Evolutionary conservation across 768 basidiomycete species (phyloP), one percentile per base, ranked within the genome.

Genomic region (Fistulinella prunicolor): DNA sequence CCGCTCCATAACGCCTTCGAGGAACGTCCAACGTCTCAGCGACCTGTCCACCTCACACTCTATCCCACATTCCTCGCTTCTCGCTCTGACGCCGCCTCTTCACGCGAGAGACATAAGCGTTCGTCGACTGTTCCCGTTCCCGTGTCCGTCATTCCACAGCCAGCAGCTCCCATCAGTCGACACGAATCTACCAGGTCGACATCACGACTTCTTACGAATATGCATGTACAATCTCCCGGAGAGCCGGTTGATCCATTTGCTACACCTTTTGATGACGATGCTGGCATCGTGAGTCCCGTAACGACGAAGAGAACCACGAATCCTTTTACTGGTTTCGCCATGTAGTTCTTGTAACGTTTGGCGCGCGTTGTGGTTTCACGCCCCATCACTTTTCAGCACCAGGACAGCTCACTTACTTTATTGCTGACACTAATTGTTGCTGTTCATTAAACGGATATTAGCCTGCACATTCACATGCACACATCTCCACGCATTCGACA

Each of bases 231-330:
- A 50, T 63, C 71, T 54, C 68, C 75, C 42, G 48, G 50, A 42
- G 57, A 50, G 13, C 24, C 51, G 38, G 51, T 59, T 38, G 64
- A 80, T 60, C 87, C 87, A 44, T 89, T 89, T 60, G 76, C 79
- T 48, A 88, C 86, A 42, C 87, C 88, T 8, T 89, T 89, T 65
- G 88, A 89, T 63, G 86, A 88, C 59, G 85, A 86, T 61, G 73
- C 78, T 47, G 58, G 58, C 28, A 64, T 72, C 29, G 60, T 55
- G 40, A 54, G 54, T 30, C 59, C 68, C 13, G 47, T 53, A 3
- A 63, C 58, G 55, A 59, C 66, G 50, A 77, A 74, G 70, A 77
- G 75, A 56, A 70, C 71, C 51, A 76, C 76, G 46, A 82, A 83
- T 64, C 80, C 82, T 2, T 82, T 82, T 52, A 42, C 60, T 7